A percentile compares a stretch with the other conserved stretches of the same genome.
Evolutionary conservation across 2,329 filamentous ascomycete genomes (phyloP).

Genomic region (Colletotrichum scovillei): DNA sequence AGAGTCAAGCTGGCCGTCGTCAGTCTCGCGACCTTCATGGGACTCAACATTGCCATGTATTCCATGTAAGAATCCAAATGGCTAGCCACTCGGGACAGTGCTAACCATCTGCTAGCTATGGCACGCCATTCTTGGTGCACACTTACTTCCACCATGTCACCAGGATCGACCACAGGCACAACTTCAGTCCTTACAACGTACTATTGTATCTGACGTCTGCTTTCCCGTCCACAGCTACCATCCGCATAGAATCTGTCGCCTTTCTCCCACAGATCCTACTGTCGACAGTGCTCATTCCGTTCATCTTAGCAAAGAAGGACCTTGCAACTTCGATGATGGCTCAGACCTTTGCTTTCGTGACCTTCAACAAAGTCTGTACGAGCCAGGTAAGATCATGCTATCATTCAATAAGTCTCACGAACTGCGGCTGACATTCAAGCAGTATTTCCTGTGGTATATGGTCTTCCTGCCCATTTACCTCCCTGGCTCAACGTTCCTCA

Average conservation of each 20-base stretch:
- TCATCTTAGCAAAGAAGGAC: conserved; percentile 83
- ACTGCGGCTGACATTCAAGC: conserved; percentile 31
- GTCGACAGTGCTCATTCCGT: conserved; percentile 79
- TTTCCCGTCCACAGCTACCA: conserved; percentile 51
- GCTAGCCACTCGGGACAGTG: not conserved
- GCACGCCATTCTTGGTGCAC: conserved; percentile 83
- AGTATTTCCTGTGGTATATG: conserved; percentile 99
- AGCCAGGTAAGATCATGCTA: conserved; percentile 77
- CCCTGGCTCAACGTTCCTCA: conserved; percentile 79
- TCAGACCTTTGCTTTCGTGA: conserved; percentile 96
- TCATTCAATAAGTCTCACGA: not conserved
- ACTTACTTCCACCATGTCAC: conserved; percentile 94
- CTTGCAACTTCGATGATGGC: conserved; percentile 88
- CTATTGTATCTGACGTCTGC: conserved; percentile 89
- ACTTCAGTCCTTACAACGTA: conserved; percentile 97
- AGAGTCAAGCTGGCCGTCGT: conserved; percentile 69
- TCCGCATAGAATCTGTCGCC: conserved; percentile 79
- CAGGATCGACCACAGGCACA: conserved; percentile 95
- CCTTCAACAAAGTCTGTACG: conserved; percentile 99
- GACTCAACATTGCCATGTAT: conserved; percentile 85
- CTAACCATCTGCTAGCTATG: conserved; percentile 68
- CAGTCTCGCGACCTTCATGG: conserved; percentile 79
- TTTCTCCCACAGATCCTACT: conserved; percentile 90
- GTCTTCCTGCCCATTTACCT: conserved; percentile 93
- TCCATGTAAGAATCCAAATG: conserved; percentile 61